Base-by-base conservation (phyloP, 768 basidiomycete genomes). In the Rhodotorula babjevae region DNA sequence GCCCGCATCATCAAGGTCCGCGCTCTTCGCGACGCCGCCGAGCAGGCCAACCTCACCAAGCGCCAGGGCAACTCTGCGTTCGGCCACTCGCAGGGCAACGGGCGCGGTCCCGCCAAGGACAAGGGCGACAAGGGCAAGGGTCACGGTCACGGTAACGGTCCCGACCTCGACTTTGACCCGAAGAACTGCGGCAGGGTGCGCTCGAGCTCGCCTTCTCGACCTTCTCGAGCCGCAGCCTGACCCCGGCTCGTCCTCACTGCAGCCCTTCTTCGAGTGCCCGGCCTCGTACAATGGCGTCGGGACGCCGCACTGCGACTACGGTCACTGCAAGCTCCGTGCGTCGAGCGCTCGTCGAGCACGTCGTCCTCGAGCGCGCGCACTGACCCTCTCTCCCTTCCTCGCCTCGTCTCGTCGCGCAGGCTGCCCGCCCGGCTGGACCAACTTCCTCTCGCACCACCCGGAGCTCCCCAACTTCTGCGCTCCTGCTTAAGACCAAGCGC, bases 221-320 rank as follows among this genome's bases (percentile, higher is more conserved):
- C 18, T 31, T 25, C 61, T 31, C 6, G 12, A 4, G n/a, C 21
- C 8, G n/a, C 6, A 2, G 27, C 8, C 46, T 10, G 33, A 44
- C 46, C 25, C 27, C 0, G 0, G n/a, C 8, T 19, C 29, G 11
- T 18, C 0, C n/a, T 16, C 44, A 10, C 36, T 16, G n/a, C 63
- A 52, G 50, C 50, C 23, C 25, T 52, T 23, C 23, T 52, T 52
- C 64, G 52, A 49, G 42, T 70, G 69, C 50, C 59, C 69, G 19
- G 25, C 33, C 25, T 61, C 59, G 2, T 70, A 70, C 69, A 70
- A 70, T 52, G 69, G 69, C 25, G 29, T 70, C 60, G 69, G 69
- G 7, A 29, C 56, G 31, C 63, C 69, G 9, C 6, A 47, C 25
- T 70, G 69, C 33, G 52, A 65, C 33, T 61, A 56, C 14, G 63